Conservation (phyloP, 75 land plant species). For the Picea glauca region DNA sequence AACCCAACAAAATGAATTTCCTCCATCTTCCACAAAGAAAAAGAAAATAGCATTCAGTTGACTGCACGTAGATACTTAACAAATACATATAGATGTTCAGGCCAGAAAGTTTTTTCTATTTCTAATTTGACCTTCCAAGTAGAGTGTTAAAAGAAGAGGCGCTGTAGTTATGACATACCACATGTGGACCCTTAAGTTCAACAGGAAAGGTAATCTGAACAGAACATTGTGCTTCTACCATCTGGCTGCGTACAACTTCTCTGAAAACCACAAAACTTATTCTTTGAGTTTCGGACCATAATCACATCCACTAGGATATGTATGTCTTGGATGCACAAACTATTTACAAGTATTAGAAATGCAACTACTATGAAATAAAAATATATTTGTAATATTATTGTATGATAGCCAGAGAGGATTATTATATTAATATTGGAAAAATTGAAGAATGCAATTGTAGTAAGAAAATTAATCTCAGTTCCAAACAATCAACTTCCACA, state of each 20-base stretch:
- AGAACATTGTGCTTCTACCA: conserved; percentile 98
- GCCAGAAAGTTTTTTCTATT: not conserved
- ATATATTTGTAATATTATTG: too few species aligned
- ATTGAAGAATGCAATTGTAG: not conserved
- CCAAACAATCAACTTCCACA: not conserved
- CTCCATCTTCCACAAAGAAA: conserved; percentile 60
- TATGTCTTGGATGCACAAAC: too few species aligned
- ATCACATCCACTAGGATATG: too few species aligned
- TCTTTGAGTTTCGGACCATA: too few species aligned
- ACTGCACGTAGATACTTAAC: not conserved
- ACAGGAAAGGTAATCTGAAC: conserved; percentile 97
- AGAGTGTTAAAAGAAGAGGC: conserved; percentile 6
- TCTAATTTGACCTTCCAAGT: not conserved
- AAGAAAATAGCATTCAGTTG: not conserved
- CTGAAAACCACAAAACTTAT: conserved; percentile 26
- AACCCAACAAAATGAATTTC: conserved; percentile 90
- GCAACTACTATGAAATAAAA: too few species aligned
- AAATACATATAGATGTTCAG: not conserved
- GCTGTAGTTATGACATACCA: conserved; percentile 43
- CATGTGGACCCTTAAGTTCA: conserved; percentile 68
- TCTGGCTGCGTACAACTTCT: conserved; percentile 87
- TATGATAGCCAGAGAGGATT: not conserved
- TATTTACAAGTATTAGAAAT: too few species aligned
- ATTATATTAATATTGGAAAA: not conserved
- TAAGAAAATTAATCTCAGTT: not conserved